phyloP scores from a whole-genome alignment of 1,284 basidiomycete species.

The Apiotrichum sp. region DNA sequence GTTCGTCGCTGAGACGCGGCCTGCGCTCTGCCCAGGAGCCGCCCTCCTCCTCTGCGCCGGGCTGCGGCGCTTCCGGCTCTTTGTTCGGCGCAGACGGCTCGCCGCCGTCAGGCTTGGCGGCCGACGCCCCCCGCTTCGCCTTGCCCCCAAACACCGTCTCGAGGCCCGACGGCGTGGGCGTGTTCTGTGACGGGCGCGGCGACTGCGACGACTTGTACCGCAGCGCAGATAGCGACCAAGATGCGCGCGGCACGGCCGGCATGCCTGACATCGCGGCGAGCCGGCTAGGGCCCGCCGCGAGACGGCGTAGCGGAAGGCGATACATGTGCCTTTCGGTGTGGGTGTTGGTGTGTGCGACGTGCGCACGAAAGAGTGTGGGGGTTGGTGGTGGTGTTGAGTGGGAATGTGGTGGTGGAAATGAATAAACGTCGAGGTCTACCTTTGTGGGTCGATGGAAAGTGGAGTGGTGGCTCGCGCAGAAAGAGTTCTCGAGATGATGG shows the following conservation, averaged over 20 bases:
- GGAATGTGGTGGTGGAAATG: too few species aligned
- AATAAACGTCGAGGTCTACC: too few species aligned
- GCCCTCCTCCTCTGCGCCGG: conserved; percentile 23
- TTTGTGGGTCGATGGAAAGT: too few species aligned
- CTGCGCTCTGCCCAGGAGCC: conserved; percentile 26
- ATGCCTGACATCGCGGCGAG: conserved; percentile 3
- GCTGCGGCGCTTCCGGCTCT: conserved; percentile 22
- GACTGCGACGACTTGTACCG: conserved; percentile 14
- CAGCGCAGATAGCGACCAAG: conserved; percentile 17
- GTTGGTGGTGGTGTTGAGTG: background rate
- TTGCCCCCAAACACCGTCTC: conserved; percentile 39
- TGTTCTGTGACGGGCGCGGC: conserved; percentile 31
- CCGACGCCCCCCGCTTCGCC: conserved; percentile 1
- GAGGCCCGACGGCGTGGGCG: conserved; percentile 37
- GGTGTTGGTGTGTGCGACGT: background rate
- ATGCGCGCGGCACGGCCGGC: conserved; percentile 10
- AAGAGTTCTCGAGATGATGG: too few species aligned
- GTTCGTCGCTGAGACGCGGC: conserved; percentile 34
- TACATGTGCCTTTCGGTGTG: conserved; percentile 1
- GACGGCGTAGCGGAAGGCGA: conserved; percentile 6
- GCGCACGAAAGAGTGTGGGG: background rate
- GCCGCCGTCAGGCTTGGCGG: background rate
- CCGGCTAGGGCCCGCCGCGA: conserved; percentile 11
- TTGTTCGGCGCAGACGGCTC: background rate
- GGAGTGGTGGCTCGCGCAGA: too few species aligned